Evolutionary conservation across 768 basidiomycete species (phyloP).

Genomic region (Leucosporidium scottii): DNA sequence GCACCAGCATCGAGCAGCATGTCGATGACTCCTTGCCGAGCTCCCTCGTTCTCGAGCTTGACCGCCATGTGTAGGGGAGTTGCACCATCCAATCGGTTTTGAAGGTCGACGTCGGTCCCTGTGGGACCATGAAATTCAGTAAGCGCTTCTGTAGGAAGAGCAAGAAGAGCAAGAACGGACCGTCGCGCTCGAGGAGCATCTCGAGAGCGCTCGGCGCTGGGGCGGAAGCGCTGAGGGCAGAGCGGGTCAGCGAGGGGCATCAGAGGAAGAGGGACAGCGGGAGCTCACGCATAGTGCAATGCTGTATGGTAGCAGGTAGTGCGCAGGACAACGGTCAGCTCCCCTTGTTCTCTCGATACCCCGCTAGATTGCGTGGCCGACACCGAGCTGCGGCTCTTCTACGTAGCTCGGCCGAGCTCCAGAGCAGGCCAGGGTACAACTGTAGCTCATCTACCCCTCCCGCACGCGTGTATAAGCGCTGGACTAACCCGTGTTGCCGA

Average conservation of each 20-base stretch:
- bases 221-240: slow-evolving; percentile 39
- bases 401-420: no score
- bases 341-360: neutral
- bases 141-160: no score
- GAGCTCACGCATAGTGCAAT: slow-evolving; percentile 62
- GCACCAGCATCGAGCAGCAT: slow-evolving; percentile 73
- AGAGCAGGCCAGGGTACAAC: no score
- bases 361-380: no score
- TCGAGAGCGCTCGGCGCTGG: slow-evolving; percentile 22
- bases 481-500: slow-evolving; percentile 67
- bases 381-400: no score
- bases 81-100: slow-evolving; percentile 60
- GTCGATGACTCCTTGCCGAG: slow-evolving; percentile 53
- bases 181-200: slow-evolving; percentile 59
- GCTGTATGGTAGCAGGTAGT: slow-evolving; percentile 44
- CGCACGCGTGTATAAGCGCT: no score
- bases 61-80: slow-evolving; percentile 73
- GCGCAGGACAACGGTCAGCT: neutral
- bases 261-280: neutral
- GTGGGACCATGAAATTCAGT: no score
- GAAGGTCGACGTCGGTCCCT: slow-evolving; percentile 69
- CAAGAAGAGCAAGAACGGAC: neutral
- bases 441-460: no score
- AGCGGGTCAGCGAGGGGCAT: slow-evolving; percentile 40
- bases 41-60: slow-evolving; percentile 51